Conservation (phyloP, 2,329 filamentous ascomycete species). For the Magnaporthales sp. region DNA sequence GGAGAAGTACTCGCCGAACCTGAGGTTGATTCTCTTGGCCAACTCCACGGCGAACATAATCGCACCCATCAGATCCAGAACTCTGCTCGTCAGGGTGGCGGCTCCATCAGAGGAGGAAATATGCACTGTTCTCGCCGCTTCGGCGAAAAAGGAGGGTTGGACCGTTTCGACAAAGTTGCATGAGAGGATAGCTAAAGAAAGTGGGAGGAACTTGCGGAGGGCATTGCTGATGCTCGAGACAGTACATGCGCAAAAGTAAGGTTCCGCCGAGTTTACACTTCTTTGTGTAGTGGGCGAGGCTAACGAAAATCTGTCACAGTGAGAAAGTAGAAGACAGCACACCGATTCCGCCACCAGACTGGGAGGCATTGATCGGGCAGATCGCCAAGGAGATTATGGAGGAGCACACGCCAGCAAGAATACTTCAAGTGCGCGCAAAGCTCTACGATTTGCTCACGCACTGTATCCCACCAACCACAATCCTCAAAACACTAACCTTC, state of each 20-base stretch:
- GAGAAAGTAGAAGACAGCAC: conserved; percentile 85
- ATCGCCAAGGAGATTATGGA: conserved; percentile 90
- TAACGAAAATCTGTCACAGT: conserved; percentile 35
- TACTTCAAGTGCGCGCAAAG: conserved; percentile 81
- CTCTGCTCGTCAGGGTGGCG: conserved; percentile 82
- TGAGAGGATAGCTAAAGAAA: conserved; percentile 78
- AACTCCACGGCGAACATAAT: conserved; percentile 99
- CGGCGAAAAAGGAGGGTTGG: conserved; percentile 76
- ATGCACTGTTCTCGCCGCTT: conserved; percentile 60
- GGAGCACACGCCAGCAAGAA: conserved; percentile 82
- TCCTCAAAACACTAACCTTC: conserved; percentile 91
- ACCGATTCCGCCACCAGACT: conserved; percentile 88
- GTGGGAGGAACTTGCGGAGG: conserved; percentile 80
- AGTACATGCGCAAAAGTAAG: conserved; percentile 93
- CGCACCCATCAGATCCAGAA: conserved; percentile 90
- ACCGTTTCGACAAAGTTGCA: conserved; percentile 68
- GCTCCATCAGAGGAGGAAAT: conserved; percentile 85
- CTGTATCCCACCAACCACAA: conserved; percentile 90
- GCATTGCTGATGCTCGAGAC: conserved; percentile 96
- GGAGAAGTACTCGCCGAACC: conserved; percentile 97
- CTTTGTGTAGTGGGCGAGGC: not conserved
- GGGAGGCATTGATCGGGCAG: conserved; percentile 84
- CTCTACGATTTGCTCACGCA: conserved; percentile 97
- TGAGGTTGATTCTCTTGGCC: conserved; percentile 83
- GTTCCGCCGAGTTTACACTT: conserved; percentile 6